These are phyloP conservation scores for Miamiensis avidus DNA, from an alignment of 169 alveolate species.

Conservation along the genomic window DNA sequence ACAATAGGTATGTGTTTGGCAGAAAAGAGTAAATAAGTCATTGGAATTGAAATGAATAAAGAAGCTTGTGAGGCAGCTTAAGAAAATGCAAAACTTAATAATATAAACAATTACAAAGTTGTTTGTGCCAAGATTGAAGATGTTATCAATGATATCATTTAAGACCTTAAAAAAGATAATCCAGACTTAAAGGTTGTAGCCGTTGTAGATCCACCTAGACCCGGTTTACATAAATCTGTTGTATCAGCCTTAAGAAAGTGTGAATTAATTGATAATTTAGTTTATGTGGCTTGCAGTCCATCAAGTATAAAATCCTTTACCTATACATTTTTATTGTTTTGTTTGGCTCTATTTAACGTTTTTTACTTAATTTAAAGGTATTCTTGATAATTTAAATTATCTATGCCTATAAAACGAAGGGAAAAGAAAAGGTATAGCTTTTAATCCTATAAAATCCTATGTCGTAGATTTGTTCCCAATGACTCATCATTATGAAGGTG, in stretches of 20 bases:
- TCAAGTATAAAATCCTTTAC: not conserved
- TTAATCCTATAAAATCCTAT: constrained; percentile 45
- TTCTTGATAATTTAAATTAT: constrained; percentile 47
- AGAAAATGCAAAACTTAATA: constrained; percentile 50
- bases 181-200: constrained; percentile 47
- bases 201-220: constrained; percentile 83
- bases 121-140: constrained; percentile 63
- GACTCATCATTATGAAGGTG: constrained; percentile 71
- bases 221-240: constrained; percentile 70
- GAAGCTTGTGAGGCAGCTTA: constrained; percentile 63
- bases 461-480: constrained; percentile 78
- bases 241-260: constrained; percentile 69
- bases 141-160: constrained; percentile 33
- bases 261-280: constrained; percentile 66
- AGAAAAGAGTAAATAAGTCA: constrained; percentile 48
- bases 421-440: constrained; percentile 68
- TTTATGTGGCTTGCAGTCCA: constrained; percentile 78
- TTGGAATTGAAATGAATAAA: constrained; percentile 71
- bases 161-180: constrained; percentile 16
- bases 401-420: constrained; percentile 58
- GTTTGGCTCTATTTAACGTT: too few species aligned
- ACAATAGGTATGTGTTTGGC: constrained; percentile 72
- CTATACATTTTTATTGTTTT: too few species aligned
- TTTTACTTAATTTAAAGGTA: not conserved
- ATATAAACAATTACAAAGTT: constrained; percentile 45